A percentile compares a stretch with the other conserved stretches of the same genome.
phyloP scores from a whole-genome alignment of 2,329 filamentous ascomycete genomes.

The Penicillium thymicola region DNA sequence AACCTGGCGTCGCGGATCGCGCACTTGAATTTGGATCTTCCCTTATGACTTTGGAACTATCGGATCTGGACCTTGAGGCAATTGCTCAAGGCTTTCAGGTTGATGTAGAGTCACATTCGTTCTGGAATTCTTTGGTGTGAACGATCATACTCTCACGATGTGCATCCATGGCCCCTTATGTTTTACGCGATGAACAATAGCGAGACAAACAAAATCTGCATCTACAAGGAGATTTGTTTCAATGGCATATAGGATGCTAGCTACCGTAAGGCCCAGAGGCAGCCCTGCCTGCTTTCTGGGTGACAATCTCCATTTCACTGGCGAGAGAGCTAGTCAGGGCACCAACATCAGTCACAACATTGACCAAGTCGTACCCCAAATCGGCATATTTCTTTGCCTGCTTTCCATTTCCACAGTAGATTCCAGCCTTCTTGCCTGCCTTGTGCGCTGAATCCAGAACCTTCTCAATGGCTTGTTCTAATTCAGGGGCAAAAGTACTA shows the following conservation, averaged over 20 bases:
- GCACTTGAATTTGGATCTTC: conserved; percentile 8
- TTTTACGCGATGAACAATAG: neutral
- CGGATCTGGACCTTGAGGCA: conserved; percentile 27
- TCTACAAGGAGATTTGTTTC: neutral
- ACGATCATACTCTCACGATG: neutral
- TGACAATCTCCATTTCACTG: neutral
- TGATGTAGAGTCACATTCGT: conserved; percentile 21
- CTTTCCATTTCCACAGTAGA: neutral
- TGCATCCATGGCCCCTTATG: neutral
- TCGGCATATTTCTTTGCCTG: neutral
- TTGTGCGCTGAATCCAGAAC: neutral
- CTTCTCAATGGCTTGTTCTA: neutral
- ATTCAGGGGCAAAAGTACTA: neutral
- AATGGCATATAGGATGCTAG: neutral
- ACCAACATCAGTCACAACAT: neutral
- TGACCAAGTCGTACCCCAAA: neutral
- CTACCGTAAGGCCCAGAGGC: conserved; percentile 1
- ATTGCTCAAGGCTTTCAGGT: conserved; percentile 28
- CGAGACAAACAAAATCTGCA: neutral
- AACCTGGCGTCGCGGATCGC: neutral
- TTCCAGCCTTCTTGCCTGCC: neutral
- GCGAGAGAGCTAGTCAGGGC: conserved; percentile 1
- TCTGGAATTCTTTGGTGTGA: conserved; percentile 20
- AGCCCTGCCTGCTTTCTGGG: neutral
- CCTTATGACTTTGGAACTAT: conserved; percentile 19